Percentiles rank a stretch among this genome's conserved stretches.
Conservation (phyloP, 2,329 filamentous ascomycete genomes). For the Ophiocordyceps sinensis region DNA sequence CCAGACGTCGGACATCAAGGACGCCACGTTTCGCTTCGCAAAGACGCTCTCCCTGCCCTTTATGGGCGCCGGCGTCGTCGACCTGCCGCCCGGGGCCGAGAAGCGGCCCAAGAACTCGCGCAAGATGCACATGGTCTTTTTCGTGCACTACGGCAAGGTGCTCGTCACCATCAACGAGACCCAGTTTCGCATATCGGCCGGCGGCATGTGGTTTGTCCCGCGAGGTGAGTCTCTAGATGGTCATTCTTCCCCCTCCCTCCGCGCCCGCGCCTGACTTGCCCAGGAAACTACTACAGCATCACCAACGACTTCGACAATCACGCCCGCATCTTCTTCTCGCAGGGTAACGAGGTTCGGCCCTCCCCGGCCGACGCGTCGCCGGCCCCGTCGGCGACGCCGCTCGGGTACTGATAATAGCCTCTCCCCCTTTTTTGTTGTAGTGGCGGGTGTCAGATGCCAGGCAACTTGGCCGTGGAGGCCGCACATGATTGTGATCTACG, state of each 20-base stretch:
- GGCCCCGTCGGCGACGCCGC: neutral
- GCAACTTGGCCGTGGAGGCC: too few species aligned
- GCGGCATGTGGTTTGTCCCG: slow-evolving; percentile 88
- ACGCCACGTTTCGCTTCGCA: slow-evolving; percentile 69
- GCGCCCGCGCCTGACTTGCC: neutral
- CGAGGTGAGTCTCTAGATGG: slow-evolving; percentile 48
- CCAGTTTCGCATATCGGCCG: slow-evolving; percentile 69
- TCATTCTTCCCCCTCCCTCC: neutral
- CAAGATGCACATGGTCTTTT: slow-evolving; percentile 96
- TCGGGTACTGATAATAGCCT: too few species aligned
- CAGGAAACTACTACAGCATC: slow-evolving; percentile 91
- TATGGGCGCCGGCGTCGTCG: slow-evolving; percentile 80
- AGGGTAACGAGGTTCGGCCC: slow-evolving; percentile 53
- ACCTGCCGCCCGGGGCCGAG: slow-evolving; percentile 66
- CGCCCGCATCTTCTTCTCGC: slow-evolving; percentile 80
- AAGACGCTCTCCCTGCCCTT: slow-evolving; percentile 78
- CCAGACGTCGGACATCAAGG: slow-evolving; percentile 41
- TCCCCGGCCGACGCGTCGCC: neutral
- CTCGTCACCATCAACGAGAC: slow-evolving; percentile 63
- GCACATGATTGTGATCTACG: too few species aligned
- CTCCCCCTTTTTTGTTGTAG: neutral
- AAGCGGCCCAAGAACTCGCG: slow-evolving; percentile 87
- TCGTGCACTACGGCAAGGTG: slow-evolving; percentile 72
- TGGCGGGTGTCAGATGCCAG: too few species aligned
- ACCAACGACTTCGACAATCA: slow-evolving; percentile 59